Evolutionary conservation across 1,284 basidiomycete species (phyloP), one percentile per base, ranked within the genome.

Genomic region (Trametes hirsuta): DNA sequence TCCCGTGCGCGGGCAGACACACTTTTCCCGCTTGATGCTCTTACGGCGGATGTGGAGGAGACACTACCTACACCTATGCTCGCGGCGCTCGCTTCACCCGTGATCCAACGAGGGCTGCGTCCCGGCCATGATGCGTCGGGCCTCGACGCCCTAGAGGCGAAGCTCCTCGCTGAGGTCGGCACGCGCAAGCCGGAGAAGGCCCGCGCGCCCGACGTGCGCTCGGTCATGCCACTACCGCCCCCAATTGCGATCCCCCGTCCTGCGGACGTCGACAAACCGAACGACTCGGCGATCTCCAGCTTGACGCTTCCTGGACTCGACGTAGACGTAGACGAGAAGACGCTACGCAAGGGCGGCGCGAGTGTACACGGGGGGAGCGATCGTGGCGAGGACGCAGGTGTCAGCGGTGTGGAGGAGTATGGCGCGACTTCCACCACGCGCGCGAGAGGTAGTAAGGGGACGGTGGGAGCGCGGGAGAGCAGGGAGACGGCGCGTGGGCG

Each of bases 271-370:
- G 84, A 83, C 53, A 78, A 80, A 11, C 72, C 82, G 59, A 83
- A 87, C 58, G 88, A 91, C 66, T 88, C 85, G 47, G 88, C 86
- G 25, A 91, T 90, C 50, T 90, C 88, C 42, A 91, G 88, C 68
- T 71, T 91, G 63, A 87, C 87, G 12, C 77, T 91, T n/a, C 85
- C 84, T 2, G 84, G 84, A 53, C 25, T 65, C 2, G 64, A 60
- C 47, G 24, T 58, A 22, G 55, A 60, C 10, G 65, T 58, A 37
- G 71, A 74, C 22, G 69, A 65, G 57, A 66, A 59, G 55, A 67
- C 69, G 46, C 61, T 68, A 1, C 60, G 53, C 52, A 39, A 56
- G 53, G 71, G 61, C 62, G 68, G 63, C 56, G 65, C 41, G 40
- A 73, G 67, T 42, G 66, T 60, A 30, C 52, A 69, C 24, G 68